These are phyloP conservation scores for Pythium brachiatum DNA, from an alignment of 352 stramenopile genomes.

Conservation along the genomic window DNA sequence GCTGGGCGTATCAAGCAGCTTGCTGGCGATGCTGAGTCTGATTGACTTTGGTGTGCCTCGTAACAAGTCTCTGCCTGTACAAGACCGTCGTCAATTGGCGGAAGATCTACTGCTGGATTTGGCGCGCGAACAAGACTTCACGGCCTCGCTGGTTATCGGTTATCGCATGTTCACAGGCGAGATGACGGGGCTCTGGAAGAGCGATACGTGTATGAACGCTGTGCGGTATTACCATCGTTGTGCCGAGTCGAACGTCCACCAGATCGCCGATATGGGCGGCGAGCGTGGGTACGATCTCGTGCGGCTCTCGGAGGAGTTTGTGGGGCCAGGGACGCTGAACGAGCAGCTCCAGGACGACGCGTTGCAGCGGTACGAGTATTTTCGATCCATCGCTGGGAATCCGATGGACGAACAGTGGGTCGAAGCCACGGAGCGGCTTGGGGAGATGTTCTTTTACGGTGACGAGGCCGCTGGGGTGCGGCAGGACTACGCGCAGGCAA, in stretches of 20 bases:
- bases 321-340: constrained; percentile 22
- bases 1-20: constrained; percentile 34
- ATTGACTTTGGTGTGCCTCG: constrained; percentile 41
- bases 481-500: constrained; percentile 45
- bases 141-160: constrained; percentile 53
- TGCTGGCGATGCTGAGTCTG: constrained; percentile 56
- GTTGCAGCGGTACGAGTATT: constrained; percentile 60
- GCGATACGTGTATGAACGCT: constrained; percentile 35
- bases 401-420: constrained; percentile 57
- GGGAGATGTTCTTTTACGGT: constrained; percentile 73
- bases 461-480: constrained; percentile 53
- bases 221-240: constrained; percentile 49
- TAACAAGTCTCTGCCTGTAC: constrained; percentile 18
- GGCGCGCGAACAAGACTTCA: constrained; percentile 38
- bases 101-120: constrained; percentile 35
- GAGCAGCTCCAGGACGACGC: constrained; percentile 41
- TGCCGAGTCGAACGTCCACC: constrained; percentile 54
- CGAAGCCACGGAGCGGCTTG: constrained; percentile 59
- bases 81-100: constrained; percentile 34
- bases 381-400: constrained; percentile 53
- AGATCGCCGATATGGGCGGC: constrained; percentile 47
- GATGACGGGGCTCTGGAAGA: constrained; percentile 19
- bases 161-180: constrained; percentile 48
- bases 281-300: constrained; percentile 38
- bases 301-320: constrained; percentile 51